A percentile compares a stretch with the other conserved stretches of the same genome.
Evolutionary conservation across 2,329 filamentous ascomycete species (phyloP).

Genomic region (Ophiosphaerella narmari): DNA sequence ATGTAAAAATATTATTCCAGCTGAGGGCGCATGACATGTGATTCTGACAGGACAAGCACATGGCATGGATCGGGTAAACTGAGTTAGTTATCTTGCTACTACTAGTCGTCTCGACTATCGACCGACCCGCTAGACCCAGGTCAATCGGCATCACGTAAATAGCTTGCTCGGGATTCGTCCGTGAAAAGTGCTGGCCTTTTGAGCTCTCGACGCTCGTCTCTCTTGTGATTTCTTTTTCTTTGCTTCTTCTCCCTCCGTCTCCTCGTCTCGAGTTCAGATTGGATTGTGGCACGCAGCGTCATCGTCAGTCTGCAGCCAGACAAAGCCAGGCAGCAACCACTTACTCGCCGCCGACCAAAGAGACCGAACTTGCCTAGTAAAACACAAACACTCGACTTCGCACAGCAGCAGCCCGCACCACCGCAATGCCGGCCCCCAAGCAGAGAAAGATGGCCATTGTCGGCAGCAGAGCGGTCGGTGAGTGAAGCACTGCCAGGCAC

Average conservation of each 20-base stretch:
- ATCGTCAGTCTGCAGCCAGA: slow-evolving; percentile 20
- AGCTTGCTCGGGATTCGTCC: slow-evolving; percentile 31
- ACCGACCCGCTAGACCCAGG: slow-evolving; percentile 15
- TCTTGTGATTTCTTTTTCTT: slow-evolving; percentile 13
- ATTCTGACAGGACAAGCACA: not conserved
- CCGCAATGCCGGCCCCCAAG: slow-evolving; percentile 71
- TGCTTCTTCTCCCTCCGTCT: not conserved
- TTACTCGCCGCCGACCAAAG: no score
- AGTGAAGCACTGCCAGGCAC: slow-evolving; percentile 33
- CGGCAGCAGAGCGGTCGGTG: slow-evolving; percentile 89
- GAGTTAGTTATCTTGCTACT: slow-evolving; percentile 2
- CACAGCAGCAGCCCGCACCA: no score
- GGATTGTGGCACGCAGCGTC: not conserved
- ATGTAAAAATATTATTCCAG: no score
- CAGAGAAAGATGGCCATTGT: slow-evolving; percentile 96
- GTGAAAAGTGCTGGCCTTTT: not conserved
- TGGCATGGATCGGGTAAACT: slow-evolving; percentile 11
- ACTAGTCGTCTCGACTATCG: slow-evolving; percentile 4
- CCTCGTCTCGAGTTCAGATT: no score
- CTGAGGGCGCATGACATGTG: slow-evolving; percentile 9
- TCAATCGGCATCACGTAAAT: slow-evolving; percentile 38
- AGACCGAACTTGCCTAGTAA: no score
- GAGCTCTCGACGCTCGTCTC: no score
- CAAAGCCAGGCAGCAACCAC: slow-evolving; percentile 21
- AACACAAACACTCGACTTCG: no score